Evolutionary conservation across 2,329 filamentous ascomycete species (phyloP).

Genomic region (Xylariaceae sp.): DNA sequence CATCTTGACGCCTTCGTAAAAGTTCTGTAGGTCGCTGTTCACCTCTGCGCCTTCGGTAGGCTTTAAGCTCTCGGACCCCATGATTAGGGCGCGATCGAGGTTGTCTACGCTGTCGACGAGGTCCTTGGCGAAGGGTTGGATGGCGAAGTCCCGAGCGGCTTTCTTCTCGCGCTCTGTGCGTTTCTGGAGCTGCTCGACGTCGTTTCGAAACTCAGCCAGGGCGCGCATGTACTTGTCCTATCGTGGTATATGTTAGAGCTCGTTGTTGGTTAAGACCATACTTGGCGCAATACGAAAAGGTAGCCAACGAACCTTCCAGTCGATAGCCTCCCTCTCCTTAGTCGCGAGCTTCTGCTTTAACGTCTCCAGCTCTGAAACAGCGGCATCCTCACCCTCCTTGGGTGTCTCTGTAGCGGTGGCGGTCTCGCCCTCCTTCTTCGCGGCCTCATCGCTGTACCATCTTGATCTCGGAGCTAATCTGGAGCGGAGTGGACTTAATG

Average conservation of each 20-base stretch:
- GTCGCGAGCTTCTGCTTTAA: conserved; percentile 66
- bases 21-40: conserved; percentile 68
- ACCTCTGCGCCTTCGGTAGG: conserved; percentile 30
- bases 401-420: conserved; percentile 36
- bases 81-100: conserved; percentile 84
- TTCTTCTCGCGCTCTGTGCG: conserved; percentile 89
- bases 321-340: conserved; percentile 69
- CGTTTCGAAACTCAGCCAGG: conserved; percentile 93
- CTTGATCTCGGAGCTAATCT: conserved; percentile 24
- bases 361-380: conserved; percentile 45
- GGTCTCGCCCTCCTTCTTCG: conserved; percentile 42
- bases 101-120: conserved; percentile 95
- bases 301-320: conserved; percentile 77
- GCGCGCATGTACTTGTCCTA: conserved; percentile 94
- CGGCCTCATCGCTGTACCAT: conserved; percentile 38
- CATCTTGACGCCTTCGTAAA: conserved; percentile 93
- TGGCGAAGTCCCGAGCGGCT: conserved; percentile 84
- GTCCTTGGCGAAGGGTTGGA: conserved; percentile 93
- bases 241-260: conserved; percentile 1
- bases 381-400: conserved; percentile 29
- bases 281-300: conserved; percentile 1
- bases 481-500: conserved; percentile 34
- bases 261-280: background rate
- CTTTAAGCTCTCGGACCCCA: conserved; percentile 73
- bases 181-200: conserved; percentile 65